phyloP scores from a whole-genome alignment of 2,329 filamentous ascomycete species.

The Bipolaris zeicola region DNA sequence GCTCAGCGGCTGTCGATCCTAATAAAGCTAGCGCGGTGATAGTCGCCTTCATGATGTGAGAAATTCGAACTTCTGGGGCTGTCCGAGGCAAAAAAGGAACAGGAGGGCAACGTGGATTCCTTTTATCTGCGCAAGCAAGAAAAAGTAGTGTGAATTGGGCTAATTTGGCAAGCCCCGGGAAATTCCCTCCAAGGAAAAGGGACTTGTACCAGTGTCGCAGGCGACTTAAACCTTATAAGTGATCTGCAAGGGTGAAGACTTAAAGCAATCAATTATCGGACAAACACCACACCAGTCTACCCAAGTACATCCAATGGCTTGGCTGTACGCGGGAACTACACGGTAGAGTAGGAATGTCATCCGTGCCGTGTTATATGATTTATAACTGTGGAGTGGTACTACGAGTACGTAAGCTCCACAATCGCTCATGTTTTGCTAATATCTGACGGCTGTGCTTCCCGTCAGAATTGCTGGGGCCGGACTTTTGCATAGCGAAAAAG shows the following conservation, averaged over 20 bases:
- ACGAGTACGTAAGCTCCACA: not conserved
- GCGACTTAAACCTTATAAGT: constrained; percentile 1
- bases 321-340: not conserved
- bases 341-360: not conserved
- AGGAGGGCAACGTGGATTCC: no score
- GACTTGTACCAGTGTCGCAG: not conserved
- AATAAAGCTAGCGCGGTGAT: constrained; percentile 24
- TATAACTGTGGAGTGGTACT: not conserved
- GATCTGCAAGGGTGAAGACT: not conserved
- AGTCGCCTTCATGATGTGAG: constrained; percentile 9
- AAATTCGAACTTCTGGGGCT: not conserved
- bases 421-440: not conserved
- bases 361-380: not conserved
- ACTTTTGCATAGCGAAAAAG: not conserved
- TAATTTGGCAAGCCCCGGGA: not conserved
- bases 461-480: not conserved
- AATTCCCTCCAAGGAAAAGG: not conserved
- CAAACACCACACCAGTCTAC: not conserved
- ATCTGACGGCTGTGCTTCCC: not conserved
- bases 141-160: no score
- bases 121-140: not conserved
- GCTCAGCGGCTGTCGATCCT: constrained; percentile 6
- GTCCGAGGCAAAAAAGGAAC: no score
- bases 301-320: no score
- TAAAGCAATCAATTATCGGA: not conserved